Percentiles rank a stretch among this genome's conserved stretches.
Evolutionary conservation across 768 basidiomycete species (phyloP).

Genomic region (Gymnopilus dilepis): DNA sequence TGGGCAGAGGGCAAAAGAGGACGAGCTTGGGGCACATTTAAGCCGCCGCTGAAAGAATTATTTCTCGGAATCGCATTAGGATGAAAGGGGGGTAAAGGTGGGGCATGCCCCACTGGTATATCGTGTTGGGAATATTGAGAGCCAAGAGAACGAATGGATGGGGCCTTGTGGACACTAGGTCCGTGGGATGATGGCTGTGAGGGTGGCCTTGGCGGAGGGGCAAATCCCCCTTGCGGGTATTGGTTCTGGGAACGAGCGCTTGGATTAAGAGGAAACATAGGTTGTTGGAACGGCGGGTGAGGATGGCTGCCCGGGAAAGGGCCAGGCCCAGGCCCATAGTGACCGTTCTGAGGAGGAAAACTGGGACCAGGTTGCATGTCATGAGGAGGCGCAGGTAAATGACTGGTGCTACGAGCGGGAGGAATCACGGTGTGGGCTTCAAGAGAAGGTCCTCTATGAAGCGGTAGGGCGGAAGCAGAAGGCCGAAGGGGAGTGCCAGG

Average conservation of each 20-base stretch:
- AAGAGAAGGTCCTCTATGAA: slow-evolving; percentile 34
- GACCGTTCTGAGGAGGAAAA: slow-evolving; percentile 28
- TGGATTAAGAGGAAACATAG: slow-evolving; percentile 25
- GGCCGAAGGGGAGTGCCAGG: slow-evolving; percentile 25
- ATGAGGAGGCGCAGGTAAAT: slow-evolving; percentile 29
- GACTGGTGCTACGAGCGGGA: slow-evolving; percentile 44
- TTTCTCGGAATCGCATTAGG: slow-evolving; percentile 41
- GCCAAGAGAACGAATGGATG: slow-evolving; percentile 63
- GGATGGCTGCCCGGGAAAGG: slow-evolving; percentile 19
- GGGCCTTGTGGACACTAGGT: slow-evolving; percentile 49
- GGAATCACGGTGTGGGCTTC: slow-evolving; percentile 41
- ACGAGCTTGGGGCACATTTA: slow-evolving; percentile 51
- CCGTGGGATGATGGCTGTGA: slow-evolving; percentile 48
- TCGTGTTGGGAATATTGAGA: slow-evolving; percentile 56
- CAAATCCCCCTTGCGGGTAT: slow-evolving; percentile 29
- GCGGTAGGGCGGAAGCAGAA: slow-evolving; percentile 39
- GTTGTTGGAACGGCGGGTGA: slow-evolving; percentile 14
- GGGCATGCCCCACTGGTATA: slow-evolving; percentile 33
- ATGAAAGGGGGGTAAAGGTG: slow-evolving; percentile 49
- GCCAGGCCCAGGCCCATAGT: slow-evolving; percentile 22
- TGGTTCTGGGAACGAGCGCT: slow-evolving; percentile 21
- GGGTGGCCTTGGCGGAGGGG: slow-evolving; percentile 47
- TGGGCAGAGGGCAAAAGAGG: slow-evolving; percentile 70
- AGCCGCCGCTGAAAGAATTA: slow-evolving; percentile 40
- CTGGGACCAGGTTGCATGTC: slow-evolving; percentile 28